A percentile compares a stretch with the other conserved stretches of the same genome.
These are phyloP conservation scores for Alternaria dauci DNA, from an alignment of 2,329 filamentous ascomycete genomes.

Conservation along the genomic window DNA sequence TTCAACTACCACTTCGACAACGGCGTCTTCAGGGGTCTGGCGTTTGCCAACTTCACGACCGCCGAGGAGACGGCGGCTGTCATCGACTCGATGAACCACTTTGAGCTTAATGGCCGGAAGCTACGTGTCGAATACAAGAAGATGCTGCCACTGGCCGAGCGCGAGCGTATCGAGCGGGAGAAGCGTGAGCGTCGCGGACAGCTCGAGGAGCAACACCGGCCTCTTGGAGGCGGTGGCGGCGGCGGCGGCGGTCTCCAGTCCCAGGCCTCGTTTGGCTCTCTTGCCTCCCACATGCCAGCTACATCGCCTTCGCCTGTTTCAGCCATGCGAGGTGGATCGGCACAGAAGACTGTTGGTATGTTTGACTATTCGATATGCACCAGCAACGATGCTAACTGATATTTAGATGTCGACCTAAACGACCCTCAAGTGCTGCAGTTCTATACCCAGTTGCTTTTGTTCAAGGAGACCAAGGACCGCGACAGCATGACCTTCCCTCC, in stretches of 20 bases:
- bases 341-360: conserved; percentile 55
- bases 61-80: conserved; percentile 91
- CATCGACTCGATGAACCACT: conserved; percentile 93
- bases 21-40: conserved; percentile 92
- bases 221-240: conserved; percentile 62
- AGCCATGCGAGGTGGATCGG: conserved; percentile 56
- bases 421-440: conserved; percentile 86
- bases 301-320: conserved; percentile 74
- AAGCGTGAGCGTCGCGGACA: conserved; percentile 96
- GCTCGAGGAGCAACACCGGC: conserved; percentile 94
- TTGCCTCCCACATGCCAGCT: conserved; percentile 69
- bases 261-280: conserved; percentile 85
- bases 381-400: conserved; percentile 24
- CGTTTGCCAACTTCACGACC: conserved; percentile 98
- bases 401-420: conserved; percentile 82
- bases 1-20: conserved; percentile 99
- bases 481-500: conserved; percentile 87
- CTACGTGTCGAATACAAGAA: conserved; percentile 98
- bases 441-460: conserved; percentile 88
- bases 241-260: conserved; percentile 72
- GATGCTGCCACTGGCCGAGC: conserved; percentile 94
- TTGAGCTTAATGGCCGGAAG: conserved; percentile 94
- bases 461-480: conserved; percentile 79
- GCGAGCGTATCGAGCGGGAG: conserved; percentile 94
- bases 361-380: neutral